A percentile compares a stretch with the other conserved stretches of the same genome.
phyloP scores from a whole-genome alignment of 495 filamentous ascomycete genomes.

The Daldinia concentrica region DNA sequence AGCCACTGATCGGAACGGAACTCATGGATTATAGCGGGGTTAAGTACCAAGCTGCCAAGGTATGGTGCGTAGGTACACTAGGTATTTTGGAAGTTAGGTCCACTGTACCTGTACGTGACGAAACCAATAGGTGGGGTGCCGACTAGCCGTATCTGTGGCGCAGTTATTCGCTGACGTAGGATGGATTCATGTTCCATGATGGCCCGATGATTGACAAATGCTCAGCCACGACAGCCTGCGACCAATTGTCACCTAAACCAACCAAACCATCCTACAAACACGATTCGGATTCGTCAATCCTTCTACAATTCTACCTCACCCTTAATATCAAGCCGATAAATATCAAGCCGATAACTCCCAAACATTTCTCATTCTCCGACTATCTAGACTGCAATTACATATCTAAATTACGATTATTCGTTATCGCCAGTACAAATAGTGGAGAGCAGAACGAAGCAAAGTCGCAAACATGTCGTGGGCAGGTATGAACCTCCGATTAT shows the following conservation, averaged over 20 bases:
- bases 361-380: not conserved
- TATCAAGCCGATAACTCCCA: slow-evolving; percentile 9
- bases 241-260: slow-evolving; percentile 26
- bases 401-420: not conserved
- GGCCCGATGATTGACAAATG: not conserved
- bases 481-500: slow-evolving; percentile 51
- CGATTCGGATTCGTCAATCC: slow-evolving; percentile 28
- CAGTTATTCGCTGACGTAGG: slow-evolving; percentile 23
- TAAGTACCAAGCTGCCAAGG: too few relatives aligned
- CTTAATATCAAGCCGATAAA: slow-evolving; percentile 11
- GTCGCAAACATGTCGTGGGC: slow-evolving; percentile 67
- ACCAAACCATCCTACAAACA: slow-evolving; percentile 19
- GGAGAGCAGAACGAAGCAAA: slow-evolving; percentile 15
- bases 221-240: slow-evolving; percentile 27
- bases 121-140: not conserved
- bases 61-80: too few relatives aligned
- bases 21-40: not conserved
- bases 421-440: not conserved
- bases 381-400: not conserved
- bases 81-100: too few relatives aligned
- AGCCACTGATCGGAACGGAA: not conserved
- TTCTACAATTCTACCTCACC: slow-evolving; percentile 6
- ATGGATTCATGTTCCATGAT: not conserved
- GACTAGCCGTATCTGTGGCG: slow-evolving; percentile 16
- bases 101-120: too few relatives aligned